Base-by-base conservation (phyloP, 2,329 filamentous ascomycete genomes). In the Talaromyces sp. region DNA sequence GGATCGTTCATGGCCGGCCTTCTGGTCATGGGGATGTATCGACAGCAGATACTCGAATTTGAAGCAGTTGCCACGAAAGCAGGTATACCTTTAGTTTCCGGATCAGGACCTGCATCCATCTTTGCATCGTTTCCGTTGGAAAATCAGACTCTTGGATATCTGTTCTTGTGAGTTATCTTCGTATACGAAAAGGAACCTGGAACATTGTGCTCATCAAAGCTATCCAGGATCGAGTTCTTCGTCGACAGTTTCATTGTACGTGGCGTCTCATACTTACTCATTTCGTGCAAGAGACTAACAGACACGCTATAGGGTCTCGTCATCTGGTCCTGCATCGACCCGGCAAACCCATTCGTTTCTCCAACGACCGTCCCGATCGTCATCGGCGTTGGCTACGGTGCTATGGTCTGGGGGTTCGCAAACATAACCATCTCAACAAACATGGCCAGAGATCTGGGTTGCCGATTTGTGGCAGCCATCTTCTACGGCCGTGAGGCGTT, bases 321-420 rank as follows among this genome's bases (percentile, higher is more conserved):
- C 14, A 85, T 86, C 68, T 86, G 83, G 83, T 77, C 83, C 8
- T 75, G 74, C 52, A 74, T 85, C 32, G 84, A 86, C 68, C 81
- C 81, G 0, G 81, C 82, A 11, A 86, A 86, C 68, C 83, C 83
- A 0, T 85, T 85, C 67, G 74, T 85, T 27, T 70, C 76, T 8
- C 76, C 82, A 6, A 59, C 72, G 10, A 70, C 72, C 26, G 79
- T 78, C 0, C 81, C 82, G 3, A 83, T 83, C 63, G 75, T 80
- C 38, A 85, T 86, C 64, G 83, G 84, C 11, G 66, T 85, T 4
- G 82, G 77, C 5, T 85, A 84, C 68, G 81, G 75, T 3, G 72
- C 68, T 62, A 81, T 81, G 74, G 75, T 83, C 48, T 85, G 83
- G 82, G 82, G 80, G 3, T 85, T 85, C 64, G 83, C 81, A 10